Evolutionary conservation across 2,329 filamentous ascomycete species (phyloP).

Genomic region (Trichoderma simmonsii): DNA sequence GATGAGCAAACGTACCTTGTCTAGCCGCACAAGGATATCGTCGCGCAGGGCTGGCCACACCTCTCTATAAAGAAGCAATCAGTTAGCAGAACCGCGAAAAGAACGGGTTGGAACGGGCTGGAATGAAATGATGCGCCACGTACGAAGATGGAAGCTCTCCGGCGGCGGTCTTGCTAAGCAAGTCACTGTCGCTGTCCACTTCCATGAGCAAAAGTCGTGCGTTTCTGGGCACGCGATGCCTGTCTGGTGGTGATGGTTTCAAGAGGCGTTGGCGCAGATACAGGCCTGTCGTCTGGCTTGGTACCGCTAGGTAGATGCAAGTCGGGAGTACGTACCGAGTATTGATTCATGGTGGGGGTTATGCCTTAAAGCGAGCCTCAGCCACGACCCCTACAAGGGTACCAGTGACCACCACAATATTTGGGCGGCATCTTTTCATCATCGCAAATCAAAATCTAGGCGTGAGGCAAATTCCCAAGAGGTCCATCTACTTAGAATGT

Average conservation of each 20-base stretch:
- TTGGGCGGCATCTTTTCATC: neutral
- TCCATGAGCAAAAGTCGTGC: constrained; percentile 43
- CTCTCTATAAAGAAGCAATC: constrained; percentile 46
- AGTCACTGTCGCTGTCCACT: constrained; percentile 43
- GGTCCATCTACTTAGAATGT: neutral
- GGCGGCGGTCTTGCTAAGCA: constrained; percentile 47
- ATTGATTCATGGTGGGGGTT: neutral
- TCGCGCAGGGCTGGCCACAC: constrained; percentile 67
- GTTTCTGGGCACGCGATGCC: constrained; percentile 1
- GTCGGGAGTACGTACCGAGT: neutral
- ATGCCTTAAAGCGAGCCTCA: neutral
- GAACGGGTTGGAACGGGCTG: neutral
- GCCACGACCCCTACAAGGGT: neutral
- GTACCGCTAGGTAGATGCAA: neutral
- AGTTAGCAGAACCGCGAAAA: constrained; percentile 4
- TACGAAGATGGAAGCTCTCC: constrained; percentile 57
- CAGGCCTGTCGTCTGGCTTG: neutral
- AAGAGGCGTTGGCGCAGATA: neutral
- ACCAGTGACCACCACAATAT: no score
- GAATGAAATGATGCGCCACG: constrained; percentile 28
- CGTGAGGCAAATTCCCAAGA: neutral
- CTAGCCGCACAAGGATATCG: constrained; percentile 63
- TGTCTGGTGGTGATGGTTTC: neutral
- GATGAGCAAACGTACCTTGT: constrained; percentile 45
- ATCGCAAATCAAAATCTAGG: neutral